Base-by-base conservation (phyloP, 2,329 filamentous ascomycete species). In the Chrysoporthe deuterocubensis region DNA sequence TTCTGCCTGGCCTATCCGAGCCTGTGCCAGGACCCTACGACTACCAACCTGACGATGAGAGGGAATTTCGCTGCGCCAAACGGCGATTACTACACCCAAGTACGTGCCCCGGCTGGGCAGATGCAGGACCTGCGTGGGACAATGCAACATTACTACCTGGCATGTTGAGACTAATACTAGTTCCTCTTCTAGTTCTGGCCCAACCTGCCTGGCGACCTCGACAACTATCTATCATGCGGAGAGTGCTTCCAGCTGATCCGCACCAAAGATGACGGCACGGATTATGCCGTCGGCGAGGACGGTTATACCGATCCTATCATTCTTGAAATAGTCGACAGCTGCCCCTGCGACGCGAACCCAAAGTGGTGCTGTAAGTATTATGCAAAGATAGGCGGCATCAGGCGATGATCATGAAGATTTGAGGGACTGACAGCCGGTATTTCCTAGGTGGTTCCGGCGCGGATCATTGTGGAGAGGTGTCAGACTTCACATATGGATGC, bases 201-300 rank as follows among this genome's bases (percentile, higher is more conserved):
- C 7, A 69, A 66, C 14, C 66, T 72, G 8, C 50, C 66, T 18
- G 71, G 69, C 1, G 62, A 68, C 34, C 67, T 68, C 26, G 69
- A 72, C 40, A 72, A 72, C 21, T 72, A 71, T 42, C 63, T 71
- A 2, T 71, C 69, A 5, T 72, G 71, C 44, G 71, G 71, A 48
- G 69, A 72, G 64, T 71, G 69, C 26, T 66, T 71, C 18, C 62
- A 71, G 52, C 54, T 72, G 26, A 64, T 71, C 34, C 71, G 60
- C 18, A 71, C 71, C 14, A 69, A 68, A 43, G 43, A 67, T 13
- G 68, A 72, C 48, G 67, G 71, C 32, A 71, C 67, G 4, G 67
- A 72, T 37, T 72, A 71, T 32, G 69, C 60, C 14, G 44, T 68
- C 8, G 71, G 69, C 3, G 65, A 72, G 40, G 48, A 65, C n/a